phyloP scores from a whole-genome alignment of 805 yeast genomes.

The Spathaspora passalidarum region DNA sequence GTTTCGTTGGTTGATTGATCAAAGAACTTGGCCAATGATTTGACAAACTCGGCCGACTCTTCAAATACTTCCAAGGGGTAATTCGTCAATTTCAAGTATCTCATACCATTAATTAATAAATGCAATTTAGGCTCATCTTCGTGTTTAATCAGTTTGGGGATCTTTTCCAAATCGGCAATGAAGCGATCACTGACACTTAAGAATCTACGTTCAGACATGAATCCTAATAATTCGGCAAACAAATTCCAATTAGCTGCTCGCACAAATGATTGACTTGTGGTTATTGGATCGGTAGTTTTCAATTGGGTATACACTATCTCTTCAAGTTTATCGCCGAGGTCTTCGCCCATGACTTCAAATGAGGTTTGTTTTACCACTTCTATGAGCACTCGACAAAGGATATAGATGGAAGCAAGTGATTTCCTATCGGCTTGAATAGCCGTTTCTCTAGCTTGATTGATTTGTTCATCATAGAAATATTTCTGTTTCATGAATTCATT shows the following conservation, averaged over 20 bases:
- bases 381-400: slow-evolving; percentile 85
- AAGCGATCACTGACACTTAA: slow-evolving; percentile 89
- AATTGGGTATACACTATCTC: slow-evolving; percentile 91
- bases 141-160: slow-evolving; percentile 44
- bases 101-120: slow-evolving; percentile 86
- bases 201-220: slow-evolving; percentile 83
- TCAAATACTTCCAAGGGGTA: slow-evolving; percentile 89
- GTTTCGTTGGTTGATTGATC: slow-evolving; percentile 59
- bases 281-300: slow-evolving; percentile 81
- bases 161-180: slow-evolving; percentile 85
- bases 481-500: slow-evolving; percentile 19
- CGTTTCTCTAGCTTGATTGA: slow-evolving; percentile 50
- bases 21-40: slow-evolving; percentile 83
- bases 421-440: slow-evolving; percentile 85
- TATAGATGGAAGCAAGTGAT: slow-evolving; percentile 81
- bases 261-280: slow-evolving; percentile 57
- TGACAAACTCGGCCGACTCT: slow-evolving; percentile 88
- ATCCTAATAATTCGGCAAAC: slow-evolving; percentile 84
- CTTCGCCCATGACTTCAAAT: slow-evolving; percentile 68
- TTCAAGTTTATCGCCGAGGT: slow-evolving; percentile 77
- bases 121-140: slow-evolving; percentile 57
- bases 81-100: slow-evolving; percentile 71
- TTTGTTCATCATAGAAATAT: slow-evolving; percentile 29
- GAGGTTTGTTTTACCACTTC: slow-evolving; percentile 91
- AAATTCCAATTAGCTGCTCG: slow-evolving; percentile 92